Percentiles rank a stretch among this genome's conserved stretches.
Evolutionary conservation across 108 stramenopile species (phyloP).

Genomic region (Aureococcus anophagefferens): DNA sequence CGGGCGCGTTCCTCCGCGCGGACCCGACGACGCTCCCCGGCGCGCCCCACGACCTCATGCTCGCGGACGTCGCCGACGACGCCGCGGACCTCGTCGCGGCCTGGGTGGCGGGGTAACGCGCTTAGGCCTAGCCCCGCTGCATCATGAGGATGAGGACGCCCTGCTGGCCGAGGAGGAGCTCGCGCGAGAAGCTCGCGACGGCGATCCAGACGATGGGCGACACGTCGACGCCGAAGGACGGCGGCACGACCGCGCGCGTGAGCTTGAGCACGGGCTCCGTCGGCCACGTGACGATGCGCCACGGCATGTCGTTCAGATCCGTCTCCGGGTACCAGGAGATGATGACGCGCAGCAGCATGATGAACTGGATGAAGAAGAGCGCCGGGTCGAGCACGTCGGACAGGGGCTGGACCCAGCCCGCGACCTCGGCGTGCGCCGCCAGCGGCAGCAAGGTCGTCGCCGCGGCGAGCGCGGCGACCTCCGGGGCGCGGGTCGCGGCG

Average conservation of each 20-base stretch:
- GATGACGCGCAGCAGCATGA: neutral
- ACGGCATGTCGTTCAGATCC: conserved; percentile 29
- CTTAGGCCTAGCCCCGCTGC: no score
- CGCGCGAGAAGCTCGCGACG: conserved; percentile 27
- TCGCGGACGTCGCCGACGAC: conserved; percentile 11
- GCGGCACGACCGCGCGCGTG: neutral
- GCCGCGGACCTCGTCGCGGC: no score
- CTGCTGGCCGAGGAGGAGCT: conserved; percentile 35
- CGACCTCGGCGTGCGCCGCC: neutral
- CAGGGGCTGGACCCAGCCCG: neutral
- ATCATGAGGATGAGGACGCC: conserved; percentile 30
- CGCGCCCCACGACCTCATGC: conserved; percentile 66
- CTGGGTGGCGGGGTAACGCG: no score
- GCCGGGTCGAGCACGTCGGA: neutral
- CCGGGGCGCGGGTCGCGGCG: no score
- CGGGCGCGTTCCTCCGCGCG: conserved; percentile 44
- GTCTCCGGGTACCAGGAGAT: conserved; percentile 11
- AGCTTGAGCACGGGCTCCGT: conserved; percentile 31
- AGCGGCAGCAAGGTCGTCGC: neutral
- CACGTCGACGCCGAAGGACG: conserved; percentile 37
- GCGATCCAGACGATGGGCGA: conserved; percentile 40
- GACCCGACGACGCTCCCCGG: conserved; percentile 30
- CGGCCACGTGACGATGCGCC: conserved; percentile 34
- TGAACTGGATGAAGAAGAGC: neutral
- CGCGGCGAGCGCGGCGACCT: neutral